Conservation (phyloP, 257 asterid genomes). For the Solanum virginianum region DNA sequence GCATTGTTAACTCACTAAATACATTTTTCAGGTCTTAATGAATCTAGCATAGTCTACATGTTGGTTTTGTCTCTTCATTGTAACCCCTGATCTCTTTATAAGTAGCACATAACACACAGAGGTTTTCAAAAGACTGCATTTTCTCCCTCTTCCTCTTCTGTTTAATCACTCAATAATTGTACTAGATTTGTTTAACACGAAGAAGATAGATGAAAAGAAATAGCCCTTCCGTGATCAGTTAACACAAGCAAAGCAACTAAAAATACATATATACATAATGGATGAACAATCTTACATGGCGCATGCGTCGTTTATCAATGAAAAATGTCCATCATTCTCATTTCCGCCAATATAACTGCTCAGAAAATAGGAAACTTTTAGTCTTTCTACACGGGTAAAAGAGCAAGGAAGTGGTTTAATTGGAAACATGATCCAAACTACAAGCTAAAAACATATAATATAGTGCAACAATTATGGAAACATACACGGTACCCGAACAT, state of each 20-base stretch:
- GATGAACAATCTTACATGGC: constrained; percentile 37
- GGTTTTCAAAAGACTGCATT: not conserved
- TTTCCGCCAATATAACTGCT: constrained; percentile 86
- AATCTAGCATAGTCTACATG: not conserved
- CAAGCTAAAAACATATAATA: not conserved
- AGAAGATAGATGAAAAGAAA: not conserved
- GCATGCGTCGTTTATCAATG: constrained; percentile 91
- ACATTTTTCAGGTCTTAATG: not conserved
- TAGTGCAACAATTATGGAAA: constrained; percentile 5
- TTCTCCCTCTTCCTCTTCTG: not conserved
- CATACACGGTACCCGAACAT: constrained; percentile 99
- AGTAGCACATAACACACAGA: not conserved
- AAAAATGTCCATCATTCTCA: constrained; percentile 88
- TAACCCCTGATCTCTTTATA: not conserved
- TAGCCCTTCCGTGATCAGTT: not conserved
- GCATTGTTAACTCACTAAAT: not conserved
- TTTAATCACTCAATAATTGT: not conserved
- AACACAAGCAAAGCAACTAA: not conserved
- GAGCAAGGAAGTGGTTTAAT: not conserved
- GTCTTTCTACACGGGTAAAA: not conserved
- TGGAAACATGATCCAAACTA: not conserved
- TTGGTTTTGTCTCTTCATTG: not conserved
- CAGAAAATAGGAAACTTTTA: constrained; percentile 9
- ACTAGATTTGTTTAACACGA: not conserved
- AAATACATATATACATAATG: not conserved